Evolutionary conservation across 176 grass and related monocot species (phyloP).

Genomic region (Neostapfia colusana): DNA sequence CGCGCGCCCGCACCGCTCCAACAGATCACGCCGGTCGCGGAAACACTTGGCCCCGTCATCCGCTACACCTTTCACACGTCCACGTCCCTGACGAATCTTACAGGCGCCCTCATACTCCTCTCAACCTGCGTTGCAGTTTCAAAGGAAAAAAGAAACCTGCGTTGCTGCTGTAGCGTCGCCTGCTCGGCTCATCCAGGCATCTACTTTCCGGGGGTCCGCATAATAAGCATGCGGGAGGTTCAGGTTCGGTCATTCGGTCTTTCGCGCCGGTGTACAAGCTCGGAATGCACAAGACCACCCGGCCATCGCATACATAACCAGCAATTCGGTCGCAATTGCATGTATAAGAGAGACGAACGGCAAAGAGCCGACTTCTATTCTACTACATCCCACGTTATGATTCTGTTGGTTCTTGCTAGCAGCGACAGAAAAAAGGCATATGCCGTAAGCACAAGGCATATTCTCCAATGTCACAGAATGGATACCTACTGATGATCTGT

Average conservation of each 20-base stretch:
- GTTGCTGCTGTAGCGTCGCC: background rate
- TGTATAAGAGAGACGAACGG: background rate
- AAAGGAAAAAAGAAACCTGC: too few species aligned
- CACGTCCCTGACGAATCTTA: too few species aligned
- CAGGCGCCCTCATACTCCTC: too few species aligned
- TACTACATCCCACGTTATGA: background rate
- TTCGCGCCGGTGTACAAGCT: too few species aligned
- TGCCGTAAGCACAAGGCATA: background rate
- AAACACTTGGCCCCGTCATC: background rate
- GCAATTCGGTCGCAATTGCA: background rate
- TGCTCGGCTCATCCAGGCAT: background rate
- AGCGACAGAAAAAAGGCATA: conserved; percentile 1
- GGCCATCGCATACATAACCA: background rate
- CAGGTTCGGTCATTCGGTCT: too few species aligned
- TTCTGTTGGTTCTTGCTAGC: background rate
- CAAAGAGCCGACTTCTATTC: background rate
- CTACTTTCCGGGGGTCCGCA: too few species aligned
- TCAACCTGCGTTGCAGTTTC: too few species aligned
- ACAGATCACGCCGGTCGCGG: background rate
- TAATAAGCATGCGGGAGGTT: too few species aligned
- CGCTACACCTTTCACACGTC: too few species aligned
- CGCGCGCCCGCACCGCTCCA: too few species aligned
- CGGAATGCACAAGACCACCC: background rate
- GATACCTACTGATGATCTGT: background rate
- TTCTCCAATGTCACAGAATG: conserved; percentile 26